A percentile compares a stretch with the other conserved stretches of the same genome.
Conservation (phyloP, 345 rosid species). For the Moringa oleifera region DNA sequence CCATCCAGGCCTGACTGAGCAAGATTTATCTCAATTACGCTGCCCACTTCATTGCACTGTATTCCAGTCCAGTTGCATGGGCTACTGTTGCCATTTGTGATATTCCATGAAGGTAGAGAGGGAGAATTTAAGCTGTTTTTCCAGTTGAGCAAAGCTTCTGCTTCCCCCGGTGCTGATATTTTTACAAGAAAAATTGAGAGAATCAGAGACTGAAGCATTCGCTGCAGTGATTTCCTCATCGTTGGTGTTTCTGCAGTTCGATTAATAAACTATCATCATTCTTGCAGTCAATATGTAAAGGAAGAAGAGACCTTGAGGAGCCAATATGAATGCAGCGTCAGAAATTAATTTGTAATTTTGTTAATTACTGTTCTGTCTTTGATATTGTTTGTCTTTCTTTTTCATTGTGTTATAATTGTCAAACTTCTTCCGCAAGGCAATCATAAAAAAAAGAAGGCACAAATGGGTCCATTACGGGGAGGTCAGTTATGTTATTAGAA, state of each 20-base stretch:
- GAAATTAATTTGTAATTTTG: too few relatives aligned
- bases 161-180: constrained; percentile 10
- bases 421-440: too few relatives aligned
- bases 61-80: constrained; percentile 26
- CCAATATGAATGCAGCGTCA: not conserved
- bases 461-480: too few relatives aligned
- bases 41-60: constrained; percentile 18
- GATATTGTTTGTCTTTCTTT: not conserved
- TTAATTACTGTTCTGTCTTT: not conserved
- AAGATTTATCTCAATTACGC: constrained; percentile 16
- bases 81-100: constrained; percentile 8
- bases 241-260: not conserved
- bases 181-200: not conserved
- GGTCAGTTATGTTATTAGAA: too few relatives aligned
- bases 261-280: not conserved
- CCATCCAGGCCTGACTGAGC: constrained; percentile 21
- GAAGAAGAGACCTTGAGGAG: not conserved
- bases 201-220: not conserved
- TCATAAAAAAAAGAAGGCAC: too few relatives aligned
- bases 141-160: constrained; percentile 26
- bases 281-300: not conserved
- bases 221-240: not conserved
- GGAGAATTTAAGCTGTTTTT: constrained; percentile 20
- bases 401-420: too few relatives aligned
- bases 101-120: constrained; percentile 13